A percentile compares a stretch with the other conserved stretches of the same genome.
phyloP scores from a whole-genome alignment of 371 early-diverging fungal genomes.

The Circinella minor region DNA sequence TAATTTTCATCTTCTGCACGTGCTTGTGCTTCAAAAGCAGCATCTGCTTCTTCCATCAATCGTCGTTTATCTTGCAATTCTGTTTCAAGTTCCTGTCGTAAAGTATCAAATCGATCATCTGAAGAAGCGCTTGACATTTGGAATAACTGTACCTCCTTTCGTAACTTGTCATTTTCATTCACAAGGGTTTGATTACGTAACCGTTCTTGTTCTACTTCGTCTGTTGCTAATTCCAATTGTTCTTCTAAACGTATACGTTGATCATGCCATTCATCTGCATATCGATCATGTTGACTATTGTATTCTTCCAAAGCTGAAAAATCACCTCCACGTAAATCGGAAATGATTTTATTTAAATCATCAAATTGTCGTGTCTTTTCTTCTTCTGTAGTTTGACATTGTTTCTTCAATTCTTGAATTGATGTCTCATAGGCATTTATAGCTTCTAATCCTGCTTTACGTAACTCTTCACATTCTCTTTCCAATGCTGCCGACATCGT shows the following conservation, averaged over 20 bases:
- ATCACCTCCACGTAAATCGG: constrained; percentile 31
- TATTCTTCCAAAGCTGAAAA: constrained; percentile 25
- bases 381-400: constrained; percentile 11
- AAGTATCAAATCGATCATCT: constrained; percentile 24
- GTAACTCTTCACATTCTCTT: constrained; percentile 45
- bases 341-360: constrained; percentile 21
- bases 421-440: constrained; percentile 39
- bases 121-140: constrained; percentile 19
- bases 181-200: constrained; percentile 19
- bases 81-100: constrained; percentile 39
- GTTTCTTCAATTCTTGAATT: constrained; percentile 22
- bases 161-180: constrained; percentile 24
- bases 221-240: constrained; percentile 41
- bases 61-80: constrained; percentile 45
- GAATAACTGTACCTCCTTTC: constrained; percentile 25
- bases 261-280: constrained; percentile 26
- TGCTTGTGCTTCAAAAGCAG: constrained; percentile 45
- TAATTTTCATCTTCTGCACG: constrained; percentile 45
- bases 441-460: constrained; percentile 37
- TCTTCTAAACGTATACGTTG: constrained; percentile 47
- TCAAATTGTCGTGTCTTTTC: constrained; percentile 19
- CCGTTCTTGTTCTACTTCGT: constrained; percentile 38
- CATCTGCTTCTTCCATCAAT: constrained; percentile 47
- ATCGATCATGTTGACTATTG: constrained; percentile 15
- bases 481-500: constrained; percentile 35